These are phyloP conservation scores for Populus deltoides DNA, from an alignment of 345 rosid genomes.

Conservation along the genomic window DNA sequence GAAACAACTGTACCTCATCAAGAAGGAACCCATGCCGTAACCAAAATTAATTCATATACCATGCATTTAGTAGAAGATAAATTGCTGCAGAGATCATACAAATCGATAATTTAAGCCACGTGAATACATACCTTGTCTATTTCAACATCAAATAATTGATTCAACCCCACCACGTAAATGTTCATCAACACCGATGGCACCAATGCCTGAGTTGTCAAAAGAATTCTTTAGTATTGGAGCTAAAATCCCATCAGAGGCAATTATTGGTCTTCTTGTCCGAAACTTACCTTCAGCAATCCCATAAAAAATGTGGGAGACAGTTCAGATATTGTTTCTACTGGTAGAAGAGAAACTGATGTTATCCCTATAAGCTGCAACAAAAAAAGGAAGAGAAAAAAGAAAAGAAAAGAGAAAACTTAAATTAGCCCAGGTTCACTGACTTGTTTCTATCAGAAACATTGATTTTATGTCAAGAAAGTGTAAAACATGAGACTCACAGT, in stretches of 20 bases:
- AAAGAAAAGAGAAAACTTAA: neutral
- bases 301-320: conserved; percentile 26
- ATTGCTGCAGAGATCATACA: neutral
- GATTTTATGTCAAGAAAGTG: neutral
- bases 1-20: neutral
- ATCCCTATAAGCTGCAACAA: conserved; percentile 26
- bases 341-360: conserved; percentile 32
- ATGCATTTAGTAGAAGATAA: no score
- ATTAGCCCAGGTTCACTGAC: neutral
- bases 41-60: no score
- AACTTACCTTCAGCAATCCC: conserved; percentile 30
- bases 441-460: neutral
- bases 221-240: neutral
- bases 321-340: conserved; percentile 21
- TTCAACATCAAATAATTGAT: conserved; percentile 32
- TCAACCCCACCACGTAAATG: conserved; percentile 35
- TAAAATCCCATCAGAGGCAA: neutral
- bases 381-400: neutral
- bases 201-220: conserved; percentile 24
- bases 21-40: no score
- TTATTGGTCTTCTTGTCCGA: neutral
- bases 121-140: conserved; percentile 32
- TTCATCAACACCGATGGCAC: conserved; percentile 30
- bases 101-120: neutral
- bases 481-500: conserved; percentile 20